A percentile compares a stretch with the other conserved stretches of the same genome.
phyloP scores from a whole-genome alignment of 345 rosid species.

The Abelmoschus esculentus region DNA sequence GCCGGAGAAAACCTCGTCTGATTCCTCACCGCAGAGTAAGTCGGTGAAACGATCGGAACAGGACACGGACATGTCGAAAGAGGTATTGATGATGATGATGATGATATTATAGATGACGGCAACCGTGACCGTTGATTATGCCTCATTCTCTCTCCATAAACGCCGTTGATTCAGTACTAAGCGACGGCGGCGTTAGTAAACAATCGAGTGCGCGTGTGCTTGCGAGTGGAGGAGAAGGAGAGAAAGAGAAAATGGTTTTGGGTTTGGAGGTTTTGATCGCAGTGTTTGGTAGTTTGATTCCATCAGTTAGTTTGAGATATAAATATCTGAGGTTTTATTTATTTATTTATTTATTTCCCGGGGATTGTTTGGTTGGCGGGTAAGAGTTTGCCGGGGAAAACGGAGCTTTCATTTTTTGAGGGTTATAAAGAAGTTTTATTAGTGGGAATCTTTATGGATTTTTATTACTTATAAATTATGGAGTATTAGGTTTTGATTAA shows the following conservation, averaged over 20 bases:
- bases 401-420: constrained; percentile 22
- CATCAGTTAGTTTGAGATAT: too few species aligned
- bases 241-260: constrained; percentile 8
- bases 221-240: constrained; percentile 4
- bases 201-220: background rate
- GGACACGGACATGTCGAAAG: constrained; percentile 40
- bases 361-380: background rate
- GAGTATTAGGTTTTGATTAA: too few species aligned
- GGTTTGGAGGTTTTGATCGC: background rate
- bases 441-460: too few species aligned
- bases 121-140: constrained; percentile 8
- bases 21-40: constrained; percentile 75
- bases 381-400: constrained; percentile 41
- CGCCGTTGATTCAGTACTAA: background rate
- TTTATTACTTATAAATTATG: too few species aligned
- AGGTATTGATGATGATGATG: background rate
- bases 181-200: background rate
- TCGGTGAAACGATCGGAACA: constrained; percentile 52
- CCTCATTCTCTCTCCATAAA: constrained; percentile 41
- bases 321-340: constrained; percentile 10
- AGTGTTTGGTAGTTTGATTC: too few species aligned
- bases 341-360: background rate
- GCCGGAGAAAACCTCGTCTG: constrained; percentile 47
- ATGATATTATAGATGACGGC: background rate
- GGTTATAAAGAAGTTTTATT: background rate